These are phyloP conservation scores for Collybia sordida DNA, from an alignment of 768 basidiomycete species.

Conservation along the genomic window DNA sequence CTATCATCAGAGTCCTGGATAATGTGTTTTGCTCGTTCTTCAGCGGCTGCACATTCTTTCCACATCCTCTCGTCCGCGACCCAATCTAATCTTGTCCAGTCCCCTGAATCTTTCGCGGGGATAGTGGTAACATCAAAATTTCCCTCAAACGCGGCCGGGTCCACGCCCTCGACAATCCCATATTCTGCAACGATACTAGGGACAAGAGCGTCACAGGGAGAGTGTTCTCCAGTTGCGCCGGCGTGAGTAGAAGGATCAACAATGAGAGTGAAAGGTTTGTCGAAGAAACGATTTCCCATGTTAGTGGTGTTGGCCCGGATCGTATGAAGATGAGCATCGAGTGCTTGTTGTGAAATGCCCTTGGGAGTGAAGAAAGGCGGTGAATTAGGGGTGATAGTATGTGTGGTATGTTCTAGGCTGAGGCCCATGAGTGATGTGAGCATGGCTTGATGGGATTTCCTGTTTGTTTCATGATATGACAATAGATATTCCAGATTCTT, in stretches of 20 bases:
- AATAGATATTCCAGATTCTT: conserved; percentile 76
- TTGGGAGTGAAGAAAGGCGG: conserved; percentile 23
- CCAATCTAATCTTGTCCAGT: conserved; percentile 77
- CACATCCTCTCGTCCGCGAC: conserved; percentile 59
- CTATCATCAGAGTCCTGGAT: conserved; percentile 82
- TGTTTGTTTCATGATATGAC: conserved; percentile 66
- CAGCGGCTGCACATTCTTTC: conserved; percentile 58
- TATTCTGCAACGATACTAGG: conserved; percentile 88
- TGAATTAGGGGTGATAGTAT: conserved; percentile 31
- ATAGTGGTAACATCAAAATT: conserved; percentile 2
- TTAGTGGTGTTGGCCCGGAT: conserved; percentile 61
- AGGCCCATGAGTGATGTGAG: conserved; percentile 77
- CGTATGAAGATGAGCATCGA: conserved; percentile 77
- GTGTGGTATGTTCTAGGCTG: conserved; percentile 76
- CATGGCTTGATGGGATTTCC: conserved; percentile 56
- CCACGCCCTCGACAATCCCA: conserved; percentile 68
- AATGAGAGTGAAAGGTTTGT: conserved; percentile 81
- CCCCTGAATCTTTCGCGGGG: conserved; percentile 10
- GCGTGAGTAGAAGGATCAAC: conserved; percentile 86
- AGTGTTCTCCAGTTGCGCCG: conserved; percentile 89
- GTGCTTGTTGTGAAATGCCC: conserved; percentile 30
- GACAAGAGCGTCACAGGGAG: conserved; percentile 85
- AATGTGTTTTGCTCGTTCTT: conserved; percentile 52
- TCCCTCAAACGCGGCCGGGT: conserved; percentile 40
- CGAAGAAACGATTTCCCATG: conserved; percentile 83